These are phyloP conservation scores for Pseudogymnoascus sp. DNA, from an alignment of 2,329 filamentous ascomycete species.

Conservation along the genomic window DNA sequence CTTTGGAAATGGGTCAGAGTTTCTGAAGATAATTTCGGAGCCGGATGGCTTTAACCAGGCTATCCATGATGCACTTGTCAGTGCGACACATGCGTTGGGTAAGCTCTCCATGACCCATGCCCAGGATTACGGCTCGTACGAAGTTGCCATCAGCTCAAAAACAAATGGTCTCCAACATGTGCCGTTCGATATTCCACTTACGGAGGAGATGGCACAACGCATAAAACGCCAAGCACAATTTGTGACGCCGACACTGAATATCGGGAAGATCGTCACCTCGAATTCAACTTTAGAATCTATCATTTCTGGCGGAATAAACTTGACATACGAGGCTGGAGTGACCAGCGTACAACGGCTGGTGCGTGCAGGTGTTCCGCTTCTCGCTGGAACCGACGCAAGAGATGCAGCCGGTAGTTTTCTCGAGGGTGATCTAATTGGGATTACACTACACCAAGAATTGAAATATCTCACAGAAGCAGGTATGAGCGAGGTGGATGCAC, in stretches of 20 bases:
- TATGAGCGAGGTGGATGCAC: conserved; percentile 7
- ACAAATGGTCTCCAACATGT: conserved; percentile 22
- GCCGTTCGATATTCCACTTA: conserved; percentile 19
- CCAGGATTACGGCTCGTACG: conserved; percentile 12
- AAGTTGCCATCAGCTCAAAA: conserved; percentile 16
- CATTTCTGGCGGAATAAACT: not conserved
- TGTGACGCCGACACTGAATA: conserved; percentile 21
- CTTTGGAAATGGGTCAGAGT: conserved; percentile 10
- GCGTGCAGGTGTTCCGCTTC: conserved; percentile 8
- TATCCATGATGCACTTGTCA: conserved; percentile 19
- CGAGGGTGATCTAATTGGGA: not conserved
- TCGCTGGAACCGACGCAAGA: conserved; percentile 10
- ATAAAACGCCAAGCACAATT: conserved; percentile 17
- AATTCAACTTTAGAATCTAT: not conserved
- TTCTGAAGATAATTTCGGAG: conserved; percentile 10
- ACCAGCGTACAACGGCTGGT: not conserved
- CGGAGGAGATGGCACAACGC: conserved; percentile 10
- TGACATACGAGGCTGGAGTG: not conserved
- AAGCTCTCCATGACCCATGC: conserved; percentile 20
- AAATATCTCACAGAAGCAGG: conserved; percentile 8
- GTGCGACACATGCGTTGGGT: conserved; percentile 13
- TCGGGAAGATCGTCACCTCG: conserved; percentile 14
- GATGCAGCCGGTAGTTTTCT: not conserved
- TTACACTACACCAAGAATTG: conserved; percentile 9
- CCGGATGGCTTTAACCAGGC: conserved; percentile 11